Conservation (phyloP, 352 stramenopile genomes). For the Blastocystis sp. region DNA sequence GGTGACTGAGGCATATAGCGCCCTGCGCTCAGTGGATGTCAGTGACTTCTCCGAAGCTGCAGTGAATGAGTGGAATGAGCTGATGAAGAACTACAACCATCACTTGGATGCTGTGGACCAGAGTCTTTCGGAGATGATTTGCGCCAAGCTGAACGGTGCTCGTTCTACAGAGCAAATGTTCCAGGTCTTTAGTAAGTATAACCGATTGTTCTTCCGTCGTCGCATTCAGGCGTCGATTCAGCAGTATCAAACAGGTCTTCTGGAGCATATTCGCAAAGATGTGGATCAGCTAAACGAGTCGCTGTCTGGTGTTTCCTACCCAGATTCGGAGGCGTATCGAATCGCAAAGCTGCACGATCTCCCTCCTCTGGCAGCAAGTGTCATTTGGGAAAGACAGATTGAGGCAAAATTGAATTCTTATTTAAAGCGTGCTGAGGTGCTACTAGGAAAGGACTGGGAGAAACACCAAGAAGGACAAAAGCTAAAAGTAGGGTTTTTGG, state of each 20-base stretch:
- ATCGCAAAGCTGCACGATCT: conserved; percentile 91
- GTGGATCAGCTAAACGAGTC: conserved; percentile 90
- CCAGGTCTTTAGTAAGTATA: conserved; percentile 93
- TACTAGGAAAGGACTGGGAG: conserved; percentile 91
- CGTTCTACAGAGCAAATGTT: conserved; percentile 89
- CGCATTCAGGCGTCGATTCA: conserved; percentile 87
- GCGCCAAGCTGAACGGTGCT: conserved; percentile 75
- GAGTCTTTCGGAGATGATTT: conserved; percentile 80
- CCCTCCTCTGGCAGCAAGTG: conserved; percentile 89
- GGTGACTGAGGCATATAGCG: conserved; percentile 78
- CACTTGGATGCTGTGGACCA: conserved; percentile 84
- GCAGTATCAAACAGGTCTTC: conserved; percentile 96
- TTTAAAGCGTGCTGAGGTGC: conserved; percentile 87
- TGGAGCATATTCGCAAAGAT: conserved; percentile 91
- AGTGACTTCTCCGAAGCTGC: conserved; percentile 79
- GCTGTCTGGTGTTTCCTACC: conserved; percentile 82
- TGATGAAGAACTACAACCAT: conserved; percentile 79
- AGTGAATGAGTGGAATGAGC: conserved; percentile 73
- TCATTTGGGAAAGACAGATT: conserved; percentile 99
- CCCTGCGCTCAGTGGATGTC: conserved; percentile 73
- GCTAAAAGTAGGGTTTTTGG: neutral
- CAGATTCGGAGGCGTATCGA: conserved; percentile 84
- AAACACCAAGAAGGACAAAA: conserved; percentile 87
- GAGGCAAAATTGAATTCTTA: conserved; percentile 93
- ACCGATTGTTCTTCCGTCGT: conserved; percentile 89